Evolutionary conservation across 2,329 filamentous ascomycete species (phyloP), one percentile per base, ranked within the genome.

Genomic region (Ophiostoma perfectum): DNA sequence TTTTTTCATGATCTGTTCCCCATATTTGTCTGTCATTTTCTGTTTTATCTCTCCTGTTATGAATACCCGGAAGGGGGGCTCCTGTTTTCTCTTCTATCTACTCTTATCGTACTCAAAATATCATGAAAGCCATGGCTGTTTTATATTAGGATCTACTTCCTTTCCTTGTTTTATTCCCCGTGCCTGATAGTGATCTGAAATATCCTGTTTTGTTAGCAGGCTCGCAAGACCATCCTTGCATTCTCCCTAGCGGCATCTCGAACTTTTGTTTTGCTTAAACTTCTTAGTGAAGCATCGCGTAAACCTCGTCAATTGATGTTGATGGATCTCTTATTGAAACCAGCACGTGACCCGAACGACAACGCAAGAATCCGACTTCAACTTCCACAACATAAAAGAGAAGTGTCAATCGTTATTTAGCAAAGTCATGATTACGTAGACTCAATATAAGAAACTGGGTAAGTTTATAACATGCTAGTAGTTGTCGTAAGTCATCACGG

Each of bases 11-110:
- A 16, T n/a, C 41, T 66, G 42, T 66, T 47, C 47, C 18, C 27
- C 55, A 62, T 60, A 52, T 67, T 60, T 58, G 12, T 66, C 38
- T 62, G 18, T 52, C 45, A 63, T 39, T 49, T 18, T 42, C n/a
- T 47, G 11, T 42, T 65, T 67, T 58, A 44, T 45, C 42, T 39
- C 2, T 27, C 58, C 45, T 44, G 7, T 66, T 49, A 62, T 62
- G 18, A 65, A 52, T 42, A 42, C 41, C 52, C 44, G 36, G 42
- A 68, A 62, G 58, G 14, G 49, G 27, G 27, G 9, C 9, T 36
- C 49, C 12, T n/a, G 49, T 55, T 55, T 18, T 55, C 49, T 55
- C 27, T 55, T 27, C 18, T 68, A 27, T 42, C 16, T 45, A 38
- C 39, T 36, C 27, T 27, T 41, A 42, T 67, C 16, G 27, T 41